These are phyloP conservation scores for Selaginella moellendorffii DNA, from an alignment of 75 land plant species.

Conservation along the genomic window DNA sequence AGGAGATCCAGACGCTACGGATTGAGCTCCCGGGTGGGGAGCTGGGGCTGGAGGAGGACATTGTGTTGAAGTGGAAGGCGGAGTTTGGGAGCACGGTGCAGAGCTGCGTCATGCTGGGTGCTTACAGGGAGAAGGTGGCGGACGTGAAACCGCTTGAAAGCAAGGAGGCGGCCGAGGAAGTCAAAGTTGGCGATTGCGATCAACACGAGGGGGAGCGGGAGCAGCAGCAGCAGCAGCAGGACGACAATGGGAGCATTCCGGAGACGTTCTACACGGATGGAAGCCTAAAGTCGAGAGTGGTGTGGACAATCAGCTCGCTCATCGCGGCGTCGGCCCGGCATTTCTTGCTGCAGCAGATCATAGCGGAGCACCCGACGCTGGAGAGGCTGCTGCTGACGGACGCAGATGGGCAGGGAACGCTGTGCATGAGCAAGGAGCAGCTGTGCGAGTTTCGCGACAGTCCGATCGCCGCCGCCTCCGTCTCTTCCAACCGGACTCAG, in stretches of 20 bases:
- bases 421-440: slow-evolving; percentile 8
- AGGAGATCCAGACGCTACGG: slow-evolving; percentile 5
- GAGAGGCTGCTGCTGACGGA: slow-evolving; percentile 23
- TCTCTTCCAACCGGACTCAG: slow-evolving; percentile 18
- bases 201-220: no score
- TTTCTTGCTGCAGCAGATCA: slow-evolving; percentile 4
- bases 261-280: slow-evolving; percentile 7
- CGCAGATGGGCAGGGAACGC: slow-evolving; percentile 8
- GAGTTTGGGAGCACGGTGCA: neutral
- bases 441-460: neutral
- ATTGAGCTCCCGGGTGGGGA: slow-evolving; percentile 6
- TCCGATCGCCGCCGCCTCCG: neutral
- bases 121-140: neutral
- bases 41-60: neutral
- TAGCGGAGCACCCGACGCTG: slow-evolving; percentile 17
- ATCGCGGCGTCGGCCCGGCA: slow-evolving; percentile 1
- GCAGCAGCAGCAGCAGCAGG: no score
- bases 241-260: slow-evolving; percentile 4
- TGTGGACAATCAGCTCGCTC: slow-evolving; percentile 37
- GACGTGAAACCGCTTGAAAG: neutral
- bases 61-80: slow-evolving; percentile 6
- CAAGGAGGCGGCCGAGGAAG: neutral
- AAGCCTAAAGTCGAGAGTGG: slow-evolving; percentile 34
- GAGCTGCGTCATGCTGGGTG: neutral
- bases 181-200: no score